A percentile compares a stretch with the other conserved stretches of the same genome.
Conservation (phyloP, 1,139 yeast genomes). For the Kurtzmaniella natalensis region DNA sequence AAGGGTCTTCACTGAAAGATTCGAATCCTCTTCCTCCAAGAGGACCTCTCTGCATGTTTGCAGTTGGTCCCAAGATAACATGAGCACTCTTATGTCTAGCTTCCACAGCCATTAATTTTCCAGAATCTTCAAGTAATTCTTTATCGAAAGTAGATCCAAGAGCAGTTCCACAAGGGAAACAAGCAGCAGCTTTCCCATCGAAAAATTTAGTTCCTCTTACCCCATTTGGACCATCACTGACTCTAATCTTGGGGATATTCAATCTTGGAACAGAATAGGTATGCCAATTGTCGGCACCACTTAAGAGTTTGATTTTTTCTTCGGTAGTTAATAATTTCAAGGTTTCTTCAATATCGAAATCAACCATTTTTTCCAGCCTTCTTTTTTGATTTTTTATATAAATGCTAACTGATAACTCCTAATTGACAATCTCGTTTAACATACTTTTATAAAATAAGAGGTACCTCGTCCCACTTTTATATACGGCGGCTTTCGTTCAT, state of each 20-base stretch:
- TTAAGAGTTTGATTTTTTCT: slow-evolving; percentile 17
- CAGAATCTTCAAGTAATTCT: slow-evolving; percentile 28
- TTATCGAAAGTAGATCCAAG: slow-evolving; percentile 19
- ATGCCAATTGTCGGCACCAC: slow-evolving; percentile 22
- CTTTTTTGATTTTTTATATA: too few relatives aligned
- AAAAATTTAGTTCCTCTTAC: slow-evolving; percentile 19
- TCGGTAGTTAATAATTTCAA: slow-evolving; percentile 16
- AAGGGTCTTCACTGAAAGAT: slow-evolving; percentile 60
- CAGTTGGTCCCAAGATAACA: slow-evolving; percentile 51
- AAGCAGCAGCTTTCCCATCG: slow-evolving; percentile 18
- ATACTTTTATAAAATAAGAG: too few relatives aligned
- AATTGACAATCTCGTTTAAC: too few relatives aligned
- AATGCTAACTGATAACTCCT: too few relatives aligned
- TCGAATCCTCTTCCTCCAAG: slow-evolving; percentile 66
- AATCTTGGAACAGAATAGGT: slow-evolving; percentile 15
- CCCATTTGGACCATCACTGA: slow-evolving; percentile 23
- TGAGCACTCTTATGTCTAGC: slow-evolving; percentile 47
- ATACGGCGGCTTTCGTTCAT: too few relatives aligned
- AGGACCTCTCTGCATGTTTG: slow-evolving; percentile 55
- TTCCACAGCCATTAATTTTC: slow-evolving; percentile 45
- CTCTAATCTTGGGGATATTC: slow-evolving; percentile 16
- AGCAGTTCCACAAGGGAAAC: slow-evolving; percentile 23
- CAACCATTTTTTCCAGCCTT: too few relatives aligned
- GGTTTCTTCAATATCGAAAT: too few relatives aligned
- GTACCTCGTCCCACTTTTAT: too few relatives aligned